Evolutionary conservation across 83 land plant species (phyloP).

Genomic region (Picea mariana): DNA sequence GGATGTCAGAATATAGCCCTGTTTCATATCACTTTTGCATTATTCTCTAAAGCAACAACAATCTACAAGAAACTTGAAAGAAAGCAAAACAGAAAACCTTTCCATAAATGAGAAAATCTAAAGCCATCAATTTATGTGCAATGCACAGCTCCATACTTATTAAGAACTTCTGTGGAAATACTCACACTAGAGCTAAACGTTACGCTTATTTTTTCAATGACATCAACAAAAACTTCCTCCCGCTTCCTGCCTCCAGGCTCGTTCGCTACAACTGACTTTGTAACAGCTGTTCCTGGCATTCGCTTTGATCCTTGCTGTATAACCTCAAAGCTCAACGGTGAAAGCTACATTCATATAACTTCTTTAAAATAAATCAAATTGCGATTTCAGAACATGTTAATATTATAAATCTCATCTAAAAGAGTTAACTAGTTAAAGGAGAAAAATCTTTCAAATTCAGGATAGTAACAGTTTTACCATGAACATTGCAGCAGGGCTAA

Average conservation of each 20-base stretch:
- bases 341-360: conserved; percentile 19
- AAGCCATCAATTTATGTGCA: not conserved
- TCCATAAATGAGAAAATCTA: not conserved
- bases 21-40: conserved; percentile 7
- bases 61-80: not conserved
- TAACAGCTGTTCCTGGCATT: conserved; percentile 97
- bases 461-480: conserved; percentile 50
- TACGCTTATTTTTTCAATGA: conserved; percentile 95
- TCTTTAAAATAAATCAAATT: conserved; percentile 3
- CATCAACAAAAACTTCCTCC: conserved; percentile 97
- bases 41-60: conserved; percentile 3
- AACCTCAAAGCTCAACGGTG: conserved; percentile 23
- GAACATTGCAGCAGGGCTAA: conserved; percentile 91
- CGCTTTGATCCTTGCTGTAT: conserved; percentile 95
- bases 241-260: conserved; percentile 91
- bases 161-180: conserved; percentile 15
- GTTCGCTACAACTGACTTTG: conserved; percentile 95
- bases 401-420: not conserved
- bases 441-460: conserved; percentile 10
- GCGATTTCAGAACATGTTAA: not conserved
- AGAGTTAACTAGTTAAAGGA: not conserved
- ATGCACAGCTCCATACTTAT: conserved; percentile 1
- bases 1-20: conserved; percentile 96
- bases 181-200: conserved; percentile 98
- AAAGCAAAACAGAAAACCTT: not conserved